These are phyloP conservation scores for Aspergillus caelatus DNA, from an alignment of 2,329 filamentous ascomycete genomes.

Conservation along the genomic window DNA sequence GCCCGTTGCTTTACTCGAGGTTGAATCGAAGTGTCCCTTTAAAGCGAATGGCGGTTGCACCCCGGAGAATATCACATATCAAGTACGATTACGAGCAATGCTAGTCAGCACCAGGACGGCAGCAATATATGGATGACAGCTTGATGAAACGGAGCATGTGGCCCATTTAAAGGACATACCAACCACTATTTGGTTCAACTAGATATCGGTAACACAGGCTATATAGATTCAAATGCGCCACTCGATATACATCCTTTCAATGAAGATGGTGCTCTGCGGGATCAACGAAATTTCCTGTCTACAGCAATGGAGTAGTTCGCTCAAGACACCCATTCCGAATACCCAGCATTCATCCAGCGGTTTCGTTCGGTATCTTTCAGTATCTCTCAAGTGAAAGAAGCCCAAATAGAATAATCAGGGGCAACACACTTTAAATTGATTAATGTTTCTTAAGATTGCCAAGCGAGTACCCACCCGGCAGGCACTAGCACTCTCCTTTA, in stretches of 20 bases:
- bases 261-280: too few relatives aligned
- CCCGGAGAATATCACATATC: neutral
- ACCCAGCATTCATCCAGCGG: too few relatives aligned
- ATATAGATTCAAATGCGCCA: too few relatives aligned
- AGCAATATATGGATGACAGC: neutral
- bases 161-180: neutral
- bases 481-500: too few relatives aligned
- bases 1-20: neutral
- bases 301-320: too few relatives aligned
- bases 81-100: neutral
- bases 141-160: neutral
- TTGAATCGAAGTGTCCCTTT: neutral
- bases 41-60: neutral
- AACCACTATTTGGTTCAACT: neutral
- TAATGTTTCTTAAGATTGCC: neutral
- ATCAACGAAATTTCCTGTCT: too few relatives aligned
- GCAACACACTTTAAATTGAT: neutral
- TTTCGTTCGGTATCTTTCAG: too few relatives aligned
- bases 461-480: neutral
- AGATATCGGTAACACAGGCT: too few relatives aligned
- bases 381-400: too few relatives aligned
- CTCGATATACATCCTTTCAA: too few relatives aligned
- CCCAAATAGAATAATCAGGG: too few relatives aligned
- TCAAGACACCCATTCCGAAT: too few relatives aligned
- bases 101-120: neutral